Conservation (phyloP, 176 grass and related monocot genomes). For the Avena atlantica region DNA sequence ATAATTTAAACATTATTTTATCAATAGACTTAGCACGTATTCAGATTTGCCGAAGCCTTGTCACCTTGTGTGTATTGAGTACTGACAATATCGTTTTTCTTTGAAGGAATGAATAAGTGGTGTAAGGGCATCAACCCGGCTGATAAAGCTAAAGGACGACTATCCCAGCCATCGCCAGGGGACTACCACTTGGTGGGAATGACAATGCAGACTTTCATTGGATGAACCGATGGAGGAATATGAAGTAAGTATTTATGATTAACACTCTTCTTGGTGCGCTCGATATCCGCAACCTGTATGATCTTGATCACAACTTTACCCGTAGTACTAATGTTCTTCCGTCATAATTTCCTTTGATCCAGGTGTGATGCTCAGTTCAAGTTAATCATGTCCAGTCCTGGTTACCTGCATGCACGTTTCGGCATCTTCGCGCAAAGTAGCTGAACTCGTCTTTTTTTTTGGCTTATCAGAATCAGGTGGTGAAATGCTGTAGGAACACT, state of each 20-base stretch:
- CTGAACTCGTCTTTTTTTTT: not conserved
- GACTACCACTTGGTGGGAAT: slow-evolving; percentile 6
- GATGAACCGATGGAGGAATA: not conserved
- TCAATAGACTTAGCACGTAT: not conserved
- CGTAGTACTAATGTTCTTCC: not conserved
- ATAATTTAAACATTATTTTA: not conserved
- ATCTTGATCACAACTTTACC: not conserved
- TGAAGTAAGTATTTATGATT: not conserved
- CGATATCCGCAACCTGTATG: not conserved
- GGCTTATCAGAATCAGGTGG: not conserved
- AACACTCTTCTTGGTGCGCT: not conserved
- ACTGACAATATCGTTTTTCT: not conserved
- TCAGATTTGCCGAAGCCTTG: not conserved
- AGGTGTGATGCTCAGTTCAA: not conserved
- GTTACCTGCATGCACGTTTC: not conserved
- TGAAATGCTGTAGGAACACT: not conserved
- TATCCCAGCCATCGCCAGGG: not conserved
- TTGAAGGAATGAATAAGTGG: slow-evolving; percentile 3
- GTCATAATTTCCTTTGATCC: not conserved
- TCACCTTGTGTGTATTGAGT: not conserved
- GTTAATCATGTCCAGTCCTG: not conserved
- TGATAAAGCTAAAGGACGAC: slow-evolving; percentile 6
- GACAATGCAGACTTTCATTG: slow-evolving; percentile 14
- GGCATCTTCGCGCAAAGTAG: not conserved
- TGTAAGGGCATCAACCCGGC: not conserved